Evolutionary conservation across 1,139 yeast genomes (phyloP).

Genomic region (Candida anutae): DNA sequence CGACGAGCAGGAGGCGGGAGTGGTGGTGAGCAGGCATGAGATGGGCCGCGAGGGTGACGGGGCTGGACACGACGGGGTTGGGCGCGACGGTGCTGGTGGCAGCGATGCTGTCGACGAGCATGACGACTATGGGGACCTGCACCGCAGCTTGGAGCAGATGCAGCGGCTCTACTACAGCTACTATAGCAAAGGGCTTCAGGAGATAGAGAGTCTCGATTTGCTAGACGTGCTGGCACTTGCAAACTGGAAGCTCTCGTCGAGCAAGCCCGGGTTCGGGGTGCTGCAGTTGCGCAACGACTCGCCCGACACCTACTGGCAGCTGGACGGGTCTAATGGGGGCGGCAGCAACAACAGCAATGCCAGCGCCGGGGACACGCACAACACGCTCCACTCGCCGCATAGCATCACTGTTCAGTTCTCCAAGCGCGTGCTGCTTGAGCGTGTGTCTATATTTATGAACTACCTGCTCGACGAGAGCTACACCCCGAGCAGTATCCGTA

Average conservation of each 20-base stretch:
- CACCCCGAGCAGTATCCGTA: conserved; percentile 69
- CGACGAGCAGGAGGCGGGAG: too few species aligned
- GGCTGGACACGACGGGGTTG: too few species aligned
- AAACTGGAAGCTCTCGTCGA: conserved; percentile 77
- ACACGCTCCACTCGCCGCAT: conserved; percentile 69
- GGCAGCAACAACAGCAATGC: conserved; percentile 12
- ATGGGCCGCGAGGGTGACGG: too few species aligned
- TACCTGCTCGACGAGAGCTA: conserved; percentile 77
- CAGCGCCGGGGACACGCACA: conserved; percentile 21
- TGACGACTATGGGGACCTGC: conserved; percentile 20
- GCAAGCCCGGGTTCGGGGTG: conserved; percentile 67
- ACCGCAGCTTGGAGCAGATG: conserved; percentile 17
- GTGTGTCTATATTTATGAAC: conserved; percentile 66
- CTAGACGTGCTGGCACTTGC: conserved; percentile 77
- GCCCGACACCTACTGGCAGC: conserved; percentile 83
- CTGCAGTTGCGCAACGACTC: conserved; percentile 66
- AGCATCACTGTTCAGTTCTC: conserved; percentile 72
- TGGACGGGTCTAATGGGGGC: conserved; percentile 57
- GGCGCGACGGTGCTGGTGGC: too few species aligned
- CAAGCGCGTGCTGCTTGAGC: conserved; percentile 62
- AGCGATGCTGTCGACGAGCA: too few species aligned
- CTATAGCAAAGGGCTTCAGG: conserved; percentile 42
- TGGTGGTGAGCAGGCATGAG: too few species aligned
- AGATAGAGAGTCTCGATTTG: conserved; percentile 50
- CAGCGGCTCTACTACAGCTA: conserved; percentile 26